These are phyloP conservation scores for Clathrus columnatus DNA, from an alignment of 768 basidiomycete species.

Conservation along the genomic window DNA sequence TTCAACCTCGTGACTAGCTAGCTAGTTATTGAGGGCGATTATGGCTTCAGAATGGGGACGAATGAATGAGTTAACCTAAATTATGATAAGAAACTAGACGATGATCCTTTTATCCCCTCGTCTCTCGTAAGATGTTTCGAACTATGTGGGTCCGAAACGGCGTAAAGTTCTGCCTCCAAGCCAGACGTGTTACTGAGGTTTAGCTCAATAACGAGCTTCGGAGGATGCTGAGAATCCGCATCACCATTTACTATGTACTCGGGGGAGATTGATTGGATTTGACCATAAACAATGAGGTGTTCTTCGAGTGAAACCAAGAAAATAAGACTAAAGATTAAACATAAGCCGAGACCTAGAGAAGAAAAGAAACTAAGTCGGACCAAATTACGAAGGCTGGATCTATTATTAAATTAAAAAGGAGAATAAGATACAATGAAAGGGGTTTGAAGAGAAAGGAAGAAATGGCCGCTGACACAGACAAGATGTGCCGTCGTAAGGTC, in stretches of 20 bases:
- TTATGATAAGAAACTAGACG: neutral
- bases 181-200: constrained; percentile 26
- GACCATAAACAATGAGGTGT: constrained; percentile 23
- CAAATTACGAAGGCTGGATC: no score
- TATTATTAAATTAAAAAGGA: no score
- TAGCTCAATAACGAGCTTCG: constrained; percentile 31
- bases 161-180: constrained; percentile 28
- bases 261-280: constrained; percentile 17
- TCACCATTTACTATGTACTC: constrained; percentile 23
- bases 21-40: constrained; percentile 19
- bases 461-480: no score
- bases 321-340: no score
- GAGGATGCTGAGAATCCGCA: constrained; percentile 21
- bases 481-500: no score
- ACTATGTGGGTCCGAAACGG: constrained; percentile 30
- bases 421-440: no score
- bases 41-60: no score
- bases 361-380: no score
- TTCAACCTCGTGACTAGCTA: constrained; percentile 17
- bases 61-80: constrained; percentile 22
- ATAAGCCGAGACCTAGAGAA: no score
- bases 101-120: constrained; percentile 19
- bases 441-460: no score
- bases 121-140: constrained; percentile 28
- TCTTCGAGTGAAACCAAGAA: no score